Evolutionary conservation across 306 rosid genomes (phyloP).

Genomic region (Gastrolobium villosum): DNA sequence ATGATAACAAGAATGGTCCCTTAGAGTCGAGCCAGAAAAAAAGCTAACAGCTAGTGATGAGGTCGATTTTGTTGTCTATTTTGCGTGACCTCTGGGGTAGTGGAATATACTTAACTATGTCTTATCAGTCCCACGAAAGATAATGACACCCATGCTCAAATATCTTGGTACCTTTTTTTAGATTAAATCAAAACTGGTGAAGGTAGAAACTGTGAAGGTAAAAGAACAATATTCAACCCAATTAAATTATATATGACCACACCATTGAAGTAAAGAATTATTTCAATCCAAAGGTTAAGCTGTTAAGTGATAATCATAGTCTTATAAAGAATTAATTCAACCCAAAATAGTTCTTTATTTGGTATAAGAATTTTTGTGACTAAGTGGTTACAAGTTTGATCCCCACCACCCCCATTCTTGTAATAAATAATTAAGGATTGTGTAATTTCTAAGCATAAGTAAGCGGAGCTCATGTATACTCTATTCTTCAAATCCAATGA

Average conservation of each 20-base stretch:
- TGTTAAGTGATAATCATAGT: no score
- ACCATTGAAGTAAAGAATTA: no score
- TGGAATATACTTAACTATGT: constrained; percentile 56
- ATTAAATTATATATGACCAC: neutral
- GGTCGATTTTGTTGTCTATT: constrained; percentile 52
- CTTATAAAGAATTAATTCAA: no score
- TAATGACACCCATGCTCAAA: constrained; percentile 51
- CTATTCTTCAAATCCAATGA: no score
- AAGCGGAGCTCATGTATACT: no score
- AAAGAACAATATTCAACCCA: neutral
- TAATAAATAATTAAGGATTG: no score
- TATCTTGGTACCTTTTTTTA: constrained; percentile 24
- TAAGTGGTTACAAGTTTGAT: no score
- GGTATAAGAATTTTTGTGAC: no score
- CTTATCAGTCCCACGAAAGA: constrained; percentile 53
- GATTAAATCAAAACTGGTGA: constrained; percentile 14
- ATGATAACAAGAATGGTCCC: constrained; percentile 68
- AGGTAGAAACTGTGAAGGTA: constrained; percentile 1
- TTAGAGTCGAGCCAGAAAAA: constrained; percentile 51
- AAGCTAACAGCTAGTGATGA: constrained; percentile 40
- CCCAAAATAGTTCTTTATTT: no score
- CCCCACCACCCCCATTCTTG: neutral
- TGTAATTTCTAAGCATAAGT: no score
- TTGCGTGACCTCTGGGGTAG: constrained; percentile 42
- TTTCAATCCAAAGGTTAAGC: no score